phyloP scores from a whole-genome alignment of 139 green algal species.

The Volvox africanus region DNA sequence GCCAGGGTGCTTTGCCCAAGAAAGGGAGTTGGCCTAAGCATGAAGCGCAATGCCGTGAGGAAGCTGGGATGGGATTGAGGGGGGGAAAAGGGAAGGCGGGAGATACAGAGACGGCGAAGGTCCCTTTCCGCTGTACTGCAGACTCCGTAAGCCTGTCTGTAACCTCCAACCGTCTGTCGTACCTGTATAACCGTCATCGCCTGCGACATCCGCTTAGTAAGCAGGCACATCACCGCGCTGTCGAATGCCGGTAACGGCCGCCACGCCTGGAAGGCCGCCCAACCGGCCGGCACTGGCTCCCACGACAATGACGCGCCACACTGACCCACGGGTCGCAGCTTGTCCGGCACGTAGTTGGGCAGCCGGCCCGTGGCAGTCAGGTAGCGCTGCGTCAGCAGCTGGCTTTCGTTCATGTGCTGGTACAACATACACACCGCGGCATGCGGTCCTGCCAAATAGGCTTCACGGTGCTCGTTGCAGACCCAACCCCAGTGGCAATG shows the following conservation, averaged over 20 bases:
- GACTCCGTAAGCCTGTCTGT: too few species aligned
- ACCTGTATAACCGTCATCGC: constrained; percentile 24
- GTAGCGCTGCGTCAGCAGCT: constrained; percentile 30
- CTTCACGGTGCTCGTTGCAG: neutral
- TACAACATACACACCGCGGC: constrained; percentile 17
- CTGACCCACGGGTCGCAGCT: neutral
- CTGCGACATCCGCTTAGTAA: constrained; percentile 46
- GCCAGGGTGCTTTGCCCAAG: too few species aligned
- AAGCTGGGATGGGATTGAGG: too few species aligned
- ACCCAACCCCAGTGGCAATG: constrained; percentile 44
- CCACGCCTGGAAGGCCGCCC: constrained; percentile 38
- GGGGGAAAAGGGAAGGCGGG: too few species aligned
- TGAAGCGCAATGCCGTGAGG: too few species aligned
- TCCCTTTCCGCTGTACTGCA: too few species aligned
- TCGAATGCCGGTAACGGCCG: constrained; percentile 35
- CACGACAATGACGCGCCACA: constrained; percentile 1
- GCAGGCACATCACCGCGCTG: constrained; percentile 7
- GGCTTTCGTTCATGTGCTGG: constrained; percentile 29
- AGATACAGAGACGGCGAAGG: too few species aligned
- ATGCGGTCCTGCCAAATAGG: constrained; percentile 22
- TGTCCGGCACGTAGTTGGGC: constrained; percentile 38
- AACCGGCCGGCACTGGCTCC: constrained; percentile 31
- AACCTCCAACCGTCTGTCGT: too few species aligned
- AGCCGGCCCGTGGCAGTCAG: constrained; percentile 39
- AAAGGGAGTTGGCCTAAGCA: too few species aligned